Evolutionary conservation across 208 protist species (phyloP).

Genomic region (Wallacemonas rigidus): DNA sequence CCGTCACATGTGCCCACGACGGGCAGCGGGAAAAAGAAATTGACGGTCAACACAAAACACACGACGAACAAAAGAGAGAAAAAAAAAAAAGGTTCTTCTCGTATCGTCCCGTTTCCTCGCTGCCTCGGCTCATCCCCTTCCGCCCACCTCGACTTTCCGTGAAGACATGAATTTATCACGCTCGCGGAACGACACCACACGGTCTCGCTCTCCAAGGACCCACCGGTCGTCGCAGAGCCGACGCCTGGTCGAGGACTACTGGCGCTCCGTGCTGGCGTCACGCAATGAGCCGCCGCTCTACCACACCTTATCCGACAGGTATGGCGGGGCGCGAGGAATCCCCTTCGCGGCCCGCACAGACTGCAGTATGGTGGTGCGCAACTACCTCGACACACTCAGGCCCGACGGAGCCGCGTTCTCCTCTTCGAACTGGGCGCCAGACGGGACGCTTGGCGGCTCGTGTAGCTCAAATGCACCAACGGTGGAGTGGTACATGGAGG

Average conservation of each 20-base stretch:
- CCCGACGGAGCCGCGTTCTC: neutral
- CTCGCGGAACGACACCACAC: neutral
- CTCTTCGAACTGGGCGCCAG: neutral
- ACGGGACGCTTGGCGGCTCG: neutral
- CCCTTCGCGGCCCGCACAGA: slow-evolving; percentile 62
- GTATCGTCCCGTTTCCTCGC: neutral
- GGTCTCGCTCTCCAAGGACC: neutral
- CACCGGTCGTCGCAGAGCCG: slow-evolving; percentile 22
- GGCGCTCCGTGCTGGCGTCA: slow-evolving; percentile 51
- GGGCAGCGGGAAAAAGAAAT: no score
- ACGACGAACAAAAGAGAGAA: no score
- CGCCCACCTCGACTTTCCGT: no score
- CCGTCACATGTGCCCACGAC: no score
- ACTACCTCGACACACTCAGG: slow-evolving; percentile 7
- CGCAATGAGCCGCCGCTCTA: slow-evolving; percentile 67
- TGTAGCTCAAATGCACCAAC: slow-evolving; percentile 11
- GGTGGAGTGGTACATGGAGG: slow-evolving; percentile 48
- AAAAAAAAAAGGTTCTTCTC: no score
- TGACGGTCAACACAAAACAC: no score
- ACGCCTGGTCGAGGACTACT: slow-evolving; percentile 80
- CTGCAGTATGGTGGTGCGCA: slow-evolving; percentile 27
- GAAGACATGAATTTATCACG: neutral
- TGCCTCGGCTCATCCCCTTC: neutral
- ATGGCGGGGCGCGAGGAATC: slow-evolving; percentile 59
- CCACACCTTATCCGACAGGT: slow-evolving; percentile 77